These are phyloP conservation scores for Pleurotus cornucopiae DNA, from an alignment of 768 basidiomycete species.

Conservation along the genomic window DNA sequence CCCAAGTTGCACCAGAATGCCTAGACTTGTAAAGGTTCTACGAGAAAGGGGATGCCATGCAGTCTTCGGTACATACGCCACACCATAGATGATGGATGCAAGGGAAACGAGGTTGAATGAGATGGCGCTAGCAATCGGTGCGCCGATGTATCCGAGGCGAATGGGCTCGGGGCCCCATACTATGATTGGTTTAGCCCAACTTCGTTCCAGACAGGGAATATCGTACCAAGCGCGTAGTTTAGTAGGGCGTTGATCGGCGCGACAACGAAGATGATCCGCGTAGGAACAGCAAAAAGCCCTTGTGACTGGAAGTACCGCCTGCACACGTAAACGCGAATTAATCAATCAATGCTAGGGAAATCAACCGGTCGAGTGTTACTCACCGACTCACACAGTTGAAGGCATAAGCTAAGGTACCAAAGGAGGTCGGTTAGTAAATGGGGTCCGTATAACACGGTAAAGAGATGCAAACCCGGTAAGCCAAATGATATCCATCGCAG, in stretches of 20 bases:
- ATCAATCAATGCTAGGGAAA: too few relatives aligned
- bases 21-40: slow-evolving; percentile 63
- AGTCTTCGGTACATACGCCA: slow-evolving; percentile 55
- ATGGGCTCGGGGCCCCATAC: slow-evolving; percentile 84
- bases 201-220: background rate
- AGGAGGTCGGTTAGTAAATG: background rate
- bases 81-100: slow-evolving; percentile 58
- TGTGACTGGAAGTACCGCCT: slow-evolving; percentile 59
- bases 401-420: slow-evolving; percentile 34
- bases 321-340: background rate
- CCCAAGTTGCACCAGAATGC: slow-evolving; percentile 69
- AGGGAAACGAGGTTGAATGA: slow-evolving; percentile 83
- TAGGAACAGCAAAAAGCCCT: slow-evolving; percentile 82
- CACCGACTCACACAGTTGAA: slow-evolving; percentile 49
- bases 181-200: slow-evolving; percentile 13
- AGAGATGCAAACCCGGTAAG: slow-evolving; percentile 49
- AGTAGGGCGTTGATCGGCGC: slow-evolving; percentile 83
- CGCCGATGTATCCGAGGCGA: slow-evolving; percentile 86
- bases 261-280: slow-evolving; percentile 74
- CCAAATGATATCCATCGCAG: slow-evolving; percentile 74
- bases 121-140: slow-evolving; percentile 84
- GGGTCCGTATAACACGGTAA: too few relatives aligned
- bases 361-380: slow-evolving; percentile 4
- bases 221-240: slow-evolving; percentile 77
- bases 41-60: slow-evolving; percentile 80